Percentiles rank a stretch among this genome's conserved stretches.
phyloP scores from a whole-genome alignment of 2,329 filamentous ascomycete species.

The Verticillium zaregamsianum region DNA sequence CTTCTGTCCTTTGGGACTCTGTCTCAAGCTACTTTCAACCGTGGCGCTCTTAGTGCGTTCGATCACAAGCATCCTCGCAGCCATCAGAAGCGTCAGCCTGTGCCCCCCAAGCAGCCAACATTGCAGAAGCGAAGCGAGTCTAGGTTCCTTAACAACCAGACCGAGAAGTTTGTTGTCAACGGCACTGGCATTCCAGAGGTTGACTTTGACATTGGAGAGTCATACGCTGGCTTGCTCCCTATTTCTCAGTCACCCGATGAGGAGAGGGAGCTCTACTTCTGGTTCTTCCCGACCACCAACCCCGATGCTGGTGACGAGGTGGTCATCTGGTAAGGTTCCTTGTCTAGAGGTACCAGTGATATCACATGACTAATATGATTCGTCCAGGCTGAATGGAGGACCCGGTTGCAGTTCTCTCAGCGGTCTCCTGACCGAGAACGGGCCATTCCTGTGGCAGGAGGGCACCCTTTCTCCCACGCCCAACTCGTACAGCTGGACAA shows the following conservation, averaged over 20 bases:
- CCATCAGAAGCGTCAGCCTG: neutral
- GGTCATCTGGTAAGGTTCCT: conserved; percentile 44
- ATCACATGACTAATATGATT: neutral
- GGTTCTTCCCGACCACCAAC: conserved; percentile 60
- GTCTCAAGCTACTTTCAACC: conserved; percentile 5
- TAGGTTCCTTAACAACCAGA: neutral
- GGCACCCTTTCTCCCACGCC: conserved; percentile 62
- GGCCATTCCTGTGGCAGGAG: conserved; percentile 66
- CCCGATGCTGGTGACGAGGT: conserved; percentile 50
- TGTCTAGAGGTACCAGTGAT: accelerated
- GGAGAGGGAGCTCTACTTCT: conserved; percentile 54
- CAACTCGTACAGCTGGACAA: conserved; percentile 70
- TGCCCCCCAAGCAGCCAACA: neutral
- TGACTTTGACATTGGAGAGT: conserved; percentile 63
- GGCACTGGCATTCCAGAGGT: conserved; percentile 64
- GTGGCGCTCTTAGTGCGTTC: conserved; percentile 4
- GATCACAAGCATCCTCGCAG: conserved; percentile 1
- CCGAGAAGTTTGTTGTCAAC: conserved; percentile 54
- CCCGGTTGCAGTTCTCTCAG: conserved; percentile 58
- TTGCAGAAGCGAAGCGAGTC: conserved; percentile 2
- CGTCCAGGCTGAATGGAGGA: conserved; percentile 8
- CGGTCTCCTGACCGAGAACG: conserved; percentile 73
- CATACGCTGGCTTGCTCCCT: conserved; percentile 59
- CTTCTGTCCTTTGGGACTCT: neutral
- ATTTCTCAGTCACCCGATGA: conserved; percentile 47